phyloP scores from a whole-genome alignment of 495 filamentous ascomycete genomes.

The Daldinia bambusicola region DNA sequence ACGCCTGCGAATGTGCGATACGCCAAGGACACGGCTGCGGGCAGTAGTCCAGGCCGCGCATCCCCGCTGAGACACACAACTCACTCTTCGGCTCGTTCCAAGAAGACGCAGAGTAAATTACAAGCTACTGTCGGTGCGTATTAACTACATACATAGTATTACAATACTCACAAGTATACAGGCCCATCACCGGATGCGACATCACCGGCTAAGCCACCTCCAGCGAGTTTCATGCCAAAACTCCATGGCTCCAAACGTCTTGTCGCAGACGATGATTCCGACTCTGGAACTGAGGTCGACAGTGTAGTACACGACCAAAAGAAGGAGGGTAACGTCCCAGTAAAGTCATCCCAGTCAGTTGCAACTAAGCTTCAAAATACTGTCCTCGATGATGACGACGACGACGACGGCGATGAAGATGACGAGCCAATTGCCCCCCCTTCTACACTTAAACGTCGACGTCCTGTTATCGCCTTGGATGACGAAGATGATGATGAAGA shows the following conservation, averaged over 20 bases:
- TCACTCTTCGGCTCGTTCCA: constrained; percentile 3
- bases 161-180: constrained; percentile 18
- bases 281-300: constrained; percentile 32
- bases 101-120: constrained; percentile 16
- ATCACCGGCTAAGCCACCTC: constrained; percentile 12
- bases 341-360: constrained; percentile 43
- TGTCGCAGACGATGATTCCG: constrained; percentile 24
- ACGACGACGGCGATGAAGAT: constrained; percentile 20
- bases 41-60: constrained; percentile 20
- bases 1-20: constrained; percentile 40
- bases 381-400: constrained; percentile 31
- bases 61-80: constrained; percentile 11
- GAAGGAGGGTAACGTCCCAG: constrained; percentile 15
- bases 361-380: constrained; percentile 37
- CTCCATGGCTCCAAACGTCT: not conserved
- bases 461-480: constrained; percentile 16
- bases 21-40: constrained; percentile 13
- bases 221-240: constrained; percentile 39
- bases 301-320: constrained; percentile 23
- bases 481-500: constrained; percentile 34
- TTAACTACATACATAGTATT: not conserved
- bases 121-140: constrained; percentile 27
- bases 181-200: constrained; percentile 6
- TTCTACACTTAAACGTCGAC: constrained; percentile 32
- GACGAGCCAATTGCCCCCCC: constrained; percentile 17